Evolutionary conservation across 1,139 yeast species (phyloP).

Genomic region (Blastobotrys proliferans): DNA sequence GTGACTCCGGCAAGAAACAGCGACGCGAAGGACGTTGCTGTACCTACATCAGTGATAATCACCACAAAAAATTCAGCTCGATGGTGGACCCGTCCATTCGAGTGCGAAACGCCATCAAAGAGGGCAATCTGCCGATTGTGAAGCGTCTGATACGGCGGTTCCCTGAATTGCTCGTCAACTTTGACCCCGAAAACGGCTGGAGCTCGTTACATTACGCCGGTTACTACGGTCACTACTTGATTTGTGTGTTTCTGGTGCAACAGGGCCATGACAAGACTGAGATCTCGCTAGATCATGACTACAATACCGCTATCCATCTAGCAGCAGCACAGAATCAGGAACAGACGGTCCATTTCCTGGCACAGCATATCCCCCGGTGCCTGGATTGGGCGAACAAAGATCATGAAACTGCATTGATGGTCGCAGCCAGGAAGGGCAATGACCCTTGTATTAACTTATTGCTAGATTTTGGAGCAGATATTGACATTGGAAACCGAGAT

Average conservation of each 20-base stretch:
- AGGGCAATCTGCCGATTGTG: conserved; percentile 70
- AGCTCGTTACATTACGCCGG: conserved; percentile 85
- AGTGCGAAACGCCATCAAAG: conserved; percentile 67
- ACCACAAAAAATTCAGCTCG: too few relatives aligned
- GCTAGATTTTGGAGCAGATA: conserved; percentile 77
- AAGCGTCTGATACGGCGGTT: conserved; percentile 64
- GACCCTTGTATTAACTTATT: conserved; percentile 66
- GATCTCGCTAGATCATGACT: conserved; percentile 55
- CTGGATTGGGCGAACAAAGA: conserved; percentile 54
- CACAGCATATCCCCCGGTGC: conserved; percentile 73
- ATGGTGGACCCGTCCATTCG: conserved; percentile 36
- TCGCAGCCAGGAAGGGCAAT: conserved; percentile 64
- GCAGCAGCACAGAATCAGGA: conserved; percentile 66
- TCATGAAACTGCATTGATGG: conserved; percentile 63
- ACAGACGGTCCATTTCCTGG: conserved; percentile 74
- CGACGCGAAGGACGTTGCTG: too few relatives aligned
- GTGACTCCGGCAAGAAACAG: too few relatives aligned
- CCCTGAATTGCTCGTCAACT: conserved; percentile 73
- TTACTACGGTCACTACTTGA: conserved; percentile 70
- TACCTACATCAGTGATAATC: too few relatives aligned
- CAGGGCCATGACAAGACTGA: conserved; percentile 50
- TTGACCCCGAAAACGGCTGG: conserved; percentile 80
- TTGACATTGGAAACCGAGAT: conserved; percentile 43
- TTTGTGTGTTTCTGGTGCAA: conserved; percentile 56
- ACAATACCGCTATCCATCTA: conserved; percentile 71